phyloP scores from a whole-genome alignment of 2,329 filamentous ascomycete species.

The Ophiostoma pallidulum region DNA sequence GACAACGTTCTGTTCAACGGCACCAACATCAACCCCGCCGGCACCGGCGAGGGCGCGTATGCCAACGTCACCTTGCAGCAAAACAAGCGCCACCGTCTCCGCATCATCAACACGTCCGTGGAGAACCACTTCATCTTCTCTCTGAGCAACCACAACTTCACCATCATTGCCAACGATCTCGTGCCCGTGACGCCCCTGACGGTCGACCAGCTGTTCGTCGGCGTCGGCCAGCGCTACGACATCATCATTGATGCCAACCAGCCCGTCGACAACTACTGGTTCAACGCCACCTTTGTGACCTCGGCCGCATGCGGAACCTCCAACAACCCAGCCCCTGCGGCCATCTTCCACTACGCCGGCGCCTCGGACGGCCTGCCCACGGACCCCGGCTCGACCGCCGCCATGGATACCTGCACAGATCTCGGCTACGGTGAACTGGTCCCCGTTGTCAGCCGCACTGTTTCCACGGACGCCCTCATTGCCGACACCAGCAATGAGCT shows the following conservation, averaged over 20 bases:
- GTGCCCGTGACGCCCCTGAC: slow-evolving; percentile 41
- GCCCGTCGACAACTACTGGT: slow-evolving; percentile 23
- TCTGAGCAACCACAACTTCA: slow-evolving; percentile 39
- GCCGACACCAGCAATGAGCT: slow-evolving; percentile 13
- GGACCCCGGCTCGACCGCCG: slow-evolving; percentile 20
- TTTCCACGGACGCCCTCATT: slow-evolving; percentile 13
- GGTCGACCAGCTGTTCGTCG: slow-evolving; percentile 40
- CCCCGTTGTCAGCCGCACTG: slow-evolving; percentile 17
- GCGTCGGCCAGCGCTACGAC: slow-evolving; percentile 36
- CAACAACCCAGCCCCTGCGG: slow-evolving; percentile 24
- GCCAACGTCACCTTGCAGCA: slow-evolving; percentile 28
- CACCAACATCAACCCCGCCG: slow-evolving; percentile 26
- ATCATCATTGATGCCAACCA: slow-evolving; percentile 35
- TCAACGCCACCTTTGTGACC: slow-evolving; percentile 21
- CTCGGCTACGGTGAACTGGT: slow-evolving; percentile 10
- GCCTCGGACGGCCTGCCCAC: slow-evolving; percentile 24
- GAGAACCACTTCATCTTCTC: slow-evolving; percentile 41
- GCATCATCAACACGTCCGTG: slow-evolving; percentile 43
- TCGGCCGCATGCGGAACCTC: slow-evolving; percentile 17
- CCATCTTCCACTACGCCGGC: slow-evolving; percentile 31
- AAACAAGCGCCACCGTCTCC: slow-evolving; percentile 39
- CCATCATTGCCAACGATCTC: slow-evolving; percentile 42
- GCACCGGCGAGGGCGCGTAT: slow-evolving; percentile 24
- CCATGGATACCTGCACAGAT: slow-evolving; percentile 16
- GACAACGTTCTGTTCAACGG: slow-evolving; percentile 40